Evolutionary conservation across 2,329 filamentous ascomycete species (phyloP).

Genomic region (Aspergillus puulaauensis): DNA sequence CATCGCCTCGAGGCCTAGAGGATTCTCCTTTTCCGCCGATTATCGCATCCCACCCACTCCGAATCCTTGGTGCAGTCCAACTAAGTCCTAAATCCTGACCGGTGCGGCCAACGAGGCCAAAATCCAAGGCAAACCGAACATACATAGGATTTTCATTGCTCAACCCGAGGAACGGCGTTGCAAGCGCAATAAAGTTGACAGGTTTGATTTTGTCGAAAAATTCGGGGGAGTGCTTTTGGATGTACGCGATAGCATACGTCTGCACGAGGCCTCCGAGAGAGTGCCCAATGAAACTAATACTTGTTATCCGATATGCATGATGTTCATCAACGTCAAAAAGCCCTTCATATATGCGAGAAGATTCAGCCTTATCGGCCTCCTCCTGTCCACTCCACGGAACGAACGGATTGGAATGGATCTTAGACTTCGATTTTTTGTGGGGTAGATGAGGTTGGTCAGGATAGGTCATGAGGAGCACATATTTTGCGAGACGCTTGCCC

Average conservation of each 20-base stretch:
- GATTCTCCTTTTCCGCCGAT: constrained; percentile 72
- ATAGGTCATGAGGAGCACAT: constrained; percentile 84
- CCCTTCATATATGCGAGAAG: constrained; percentile 39
- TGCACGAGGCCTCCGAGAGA: constrained; percentile 88
- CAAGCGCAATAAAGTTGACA: constrained; percentile 85
- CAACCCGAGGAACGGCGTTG: constrained; percentile 82
- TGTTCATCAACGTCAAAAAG: constrained; percentile 44
- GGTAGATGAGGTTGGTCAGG: constrained; percentile 89
- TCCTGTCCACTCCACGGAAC: constrained; percentile 39
- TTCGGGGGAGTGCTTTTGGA: constrained; percentile 88
- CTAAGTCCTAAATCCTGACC: constrained; percentile 93
- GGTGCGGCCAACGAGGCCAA: constrained; percentile 92
- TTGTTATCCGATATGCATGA: constrained; percentile 76
- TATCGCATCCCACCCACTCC: constrained; percentile 84
- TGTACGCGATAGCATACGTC: constrained; percentile 93
- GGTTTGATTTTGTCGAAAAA: constrained; percentile 87
- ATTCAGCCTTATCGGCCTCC: constrained; percentile 30
- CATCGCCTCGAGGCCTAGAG: constrained; percentile 52
- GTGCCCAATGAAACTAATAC: constrained; percentile 92
- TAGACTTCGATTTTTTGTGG: constrained; percentile 53
- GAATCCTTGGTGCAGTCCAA: constrained; percentile 83
- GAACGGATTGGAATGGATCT: constrained; percentile 50
- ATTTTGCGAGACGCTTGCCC: constrained; percentile 89
- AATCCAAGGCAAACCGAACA: constrained; percentile 94
- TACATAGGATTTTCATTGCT: constrained; percentile 98